phyloP scores from a whole-genome alignment of 2,329 filamentous ascomycete species.

The Whalleya microplaca region DNA sequence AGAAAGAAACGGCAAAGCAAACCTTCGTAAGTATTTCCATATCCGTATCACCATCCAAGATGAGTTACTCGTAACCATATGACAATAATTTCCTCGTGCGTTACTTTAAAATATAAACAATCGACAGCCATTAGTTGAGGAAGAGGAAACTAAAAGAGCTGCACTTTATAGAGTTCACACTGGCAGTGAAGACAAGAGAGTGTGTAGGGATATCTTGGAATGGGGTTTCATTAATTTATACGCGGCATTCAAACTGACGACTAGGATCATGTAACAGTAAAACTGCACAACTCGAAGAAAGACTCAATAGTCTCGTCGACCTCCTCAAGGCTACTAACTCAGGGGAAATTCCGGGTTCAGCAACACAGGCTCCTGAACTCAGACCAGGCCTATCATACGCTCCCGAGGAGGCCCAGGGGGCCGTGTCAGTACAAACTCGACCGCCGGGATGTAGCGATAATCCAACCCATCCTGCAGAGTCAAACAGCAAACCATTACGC shows the following conservation, averaged over 20 bases:
- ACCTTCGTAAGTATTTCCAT: conserved; percentile 48
- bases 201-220: no score
- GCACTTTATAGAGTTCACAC: no score
- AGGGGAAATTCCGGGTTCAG: conserved; percentile 17
- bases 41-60: no score
- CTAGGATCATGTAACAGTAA: conserved; percentile 37
- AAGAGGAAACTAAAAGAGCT: no score
- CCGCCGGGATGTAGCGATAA: neutral
- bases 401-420: conserved; percentile 9
- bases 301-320: conserved; percentile 53
- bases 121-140: no score
- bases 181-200: no score
- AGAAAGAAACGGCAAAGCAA: conserved; percentile 56
- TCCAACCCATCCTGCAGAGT: conserved; percentile 10
- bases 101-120: no score
- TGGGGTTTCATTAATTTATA: no score
- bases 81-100: no score
- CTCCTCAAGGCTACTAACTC: conserved; percentile 46
- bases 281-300: conserved; percentile 54
- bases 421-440: conserved; percentile 5
- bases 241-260: neutral
- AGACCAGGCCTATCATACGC: conserved; percentile 14
- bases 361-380: conserved; percentile 12
- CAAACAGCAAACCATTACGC: conserved; percentile 12
- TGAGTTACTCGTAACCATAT: no score